Base-by-base conservation (phyloP, 495 filamentous ascomycete genomes). In the Neohortaea acidophila region DNA sequence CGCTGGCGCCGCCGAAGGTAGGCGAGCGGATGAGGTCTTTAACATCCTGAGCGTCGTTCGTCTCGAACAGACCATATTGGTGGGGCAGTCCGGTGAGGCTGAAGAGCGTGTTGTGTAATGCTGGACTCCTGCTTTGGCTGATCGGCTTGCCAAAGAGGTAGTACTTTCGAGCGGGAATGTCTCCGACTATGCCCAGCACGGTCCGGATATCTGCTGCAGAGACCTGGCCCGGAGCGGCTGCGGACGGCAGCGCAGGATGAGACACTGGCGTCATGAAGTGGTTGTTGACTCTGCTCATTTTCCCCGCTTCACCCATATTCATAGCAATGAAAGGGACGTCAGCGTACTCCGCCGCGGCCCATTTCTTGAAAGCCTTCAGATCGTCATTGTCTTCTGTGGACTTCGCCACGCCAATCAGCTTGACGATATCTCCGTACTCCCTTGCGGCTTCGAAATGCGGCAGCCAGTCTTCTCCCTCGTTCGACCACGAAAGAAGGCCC, bases 191-290 rank as follows among this genome's bases (percentile, higher is more conserved):
- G 4, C 74, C 69, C 17, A 93, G 66, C 8, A 71, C 84, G 7
- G 61, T 68, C 25, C 84, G 75, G 48, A 96, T 94, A 50, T 99
- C 89, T 1, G 76, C 70, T 0, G 86, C 84, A 17, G 84, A 93
- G 15, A 99, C 72, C 51, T 99, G 89, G 11, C 91, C 89, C 4
- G 91, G 89, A 0, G 89, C 91, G 8, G 89, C 84, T 61, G 89
- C 92, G 65, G 84, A 79, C 0, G 89, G 84, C 2, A 94, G 68
- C 12, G 69, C 69, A 4, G 85, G 82, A 56, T 96, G 91, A 13
- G 86, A 85, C 18, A 99, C 89, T 2, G 89, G 89, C 2, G 91
- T 96, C 69, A 99, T 71, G 68, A 96, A 96, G 38, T 67, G 63
- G 59, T 96, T 96, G 39, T 86, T 61, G 39, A 99, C 77, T 22